These are phyloP conservation scores for Boletus rufocinnamomeus DNA, from an alignment of 768 basidiomycete genomes.

Conservation along the genomic window DNA sequence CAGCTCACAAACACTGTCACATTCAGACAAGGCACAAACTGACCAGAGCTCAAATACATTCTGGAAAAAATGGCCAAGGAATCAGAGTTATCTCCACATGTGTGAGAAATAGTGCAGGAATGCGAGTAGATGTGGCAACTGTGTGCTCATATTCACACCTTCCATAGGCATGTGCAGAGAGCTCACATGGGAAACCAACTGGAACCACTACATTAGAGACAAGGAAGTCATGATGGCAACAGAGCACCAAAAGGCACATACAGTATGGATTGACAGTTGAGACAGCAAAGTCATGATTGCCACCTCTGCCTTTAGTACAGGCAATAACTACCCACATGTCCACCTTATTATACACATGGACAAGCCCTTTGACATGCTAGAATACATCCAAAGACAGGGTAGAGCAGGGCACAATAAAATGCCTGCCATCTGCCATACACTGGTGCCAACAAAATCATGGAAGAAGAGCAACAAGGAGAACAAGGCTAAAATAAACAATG, in stretches of 20 bases:
- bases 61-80: constrained; percentile 6
- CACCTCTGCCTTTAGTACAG: constrained; percentile 30
- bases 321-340: constrained; percentile 28
- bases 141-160: constrained; percentile 15
- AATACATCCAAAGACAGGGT: constrained; percentile 23
- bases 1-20: background rate
- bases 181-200: rapidly evolving
- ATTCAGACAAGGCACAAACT: background rate
- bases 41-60: constrained; percentile 7
- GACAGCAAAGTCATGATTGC: constrained; percentile 17
- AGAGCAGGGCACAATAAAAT: constrained; percentile 19
- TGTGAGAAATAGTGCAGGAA: background rate
- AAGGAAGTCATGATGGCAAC: constrained; percentile 21
- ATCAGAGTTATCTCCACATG: background rate
- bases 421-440: background rate
- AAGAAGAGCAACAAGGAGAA: background rate
- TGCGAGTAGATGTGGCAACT: background rate
- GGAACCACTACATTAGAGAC: constrained; percentile 21
- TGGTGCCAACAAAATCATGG: background rate
- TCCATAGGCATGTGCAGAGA: background rate
- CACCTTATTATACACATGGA: constrained; percentile 22
- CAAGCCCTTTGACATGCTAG: constrained; percentile 24
- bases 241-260: no score
- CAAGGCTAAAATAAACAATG: background rate
- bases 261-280: background rate